Percentiles rank a stretch among this genome's conserved stretches.
These are phyloP conservation scores for Chlorencoelia australis DNA, from an alignment of 2,329 filamentous ascomycete genomes.

Conservation along the genomic window DNA sequence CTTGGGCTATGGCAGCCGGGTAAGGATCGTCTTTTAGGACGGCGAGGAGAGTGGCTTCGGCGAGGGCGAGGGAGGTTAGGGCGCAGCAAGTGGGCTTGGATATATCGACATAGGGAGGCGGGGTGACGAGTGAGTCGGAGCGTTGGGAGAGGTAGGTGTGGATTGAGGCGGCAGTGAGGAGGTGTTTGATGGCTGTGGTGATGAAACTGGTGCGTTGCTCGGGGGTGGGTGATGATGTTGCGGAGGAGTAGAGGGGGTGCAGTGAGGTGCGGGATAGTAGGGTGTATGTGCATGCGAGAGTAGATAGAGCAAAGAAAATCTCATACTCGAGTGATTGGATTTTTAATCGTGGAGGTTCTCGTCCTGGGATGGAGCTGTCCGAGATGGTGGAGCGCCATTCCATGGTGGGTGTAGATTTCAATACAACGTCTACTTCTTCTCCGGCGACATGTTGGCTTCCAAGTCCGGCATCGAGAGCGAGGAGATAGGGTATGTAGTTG, in stretches of 20 bases:
- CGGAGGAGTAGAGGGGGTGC: constrained; percentile 60
- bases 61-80: constrained; percentile 59
- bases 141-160: constrained; percentile 61
- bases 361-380: constrained; percentile 50
- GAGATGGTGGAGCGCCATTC: constrained; percentile 80
- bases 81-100: constrained; percentile 42
- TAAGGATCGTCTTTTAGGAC: constrained; percentile 95
- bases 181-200: constrained; percentile 61
- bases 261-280: constrained; percentile 63
- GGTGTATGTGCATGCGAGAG: constrained; percentile 65
- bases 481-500: constrained; percentile 73
- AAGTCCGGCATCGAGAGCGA: constrained; percentile 68
- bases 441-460: constrained; percentile 40
- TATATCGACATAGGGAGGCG: constrained; percentile 42
- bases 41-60: constrained; percentile 81
- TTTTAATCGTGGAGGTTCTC: constrained; percentile 56
- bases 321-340: constrained; percentile 73
- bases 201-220: constrained; percentile 63
- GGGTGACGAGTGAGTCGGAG: constrained; percentile 33
- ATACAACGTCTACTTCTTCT: constrained; percentile 58
- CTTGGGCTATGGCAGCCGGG: constrained; percentile 69
- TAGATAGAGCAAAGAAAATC: constrained; percentile 66
- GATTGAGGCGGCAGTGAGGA: constrained; percentile 70
- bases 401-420: constrained; percentile 51
- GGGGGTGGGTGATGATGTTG: constrained; percentile 46